A percentile compares a stretch with the other conserved stretches of the same genome.
Conservation (phyloP, 495 filamentous ascomycete species). For the Jackrogersella minutella region DNA sequence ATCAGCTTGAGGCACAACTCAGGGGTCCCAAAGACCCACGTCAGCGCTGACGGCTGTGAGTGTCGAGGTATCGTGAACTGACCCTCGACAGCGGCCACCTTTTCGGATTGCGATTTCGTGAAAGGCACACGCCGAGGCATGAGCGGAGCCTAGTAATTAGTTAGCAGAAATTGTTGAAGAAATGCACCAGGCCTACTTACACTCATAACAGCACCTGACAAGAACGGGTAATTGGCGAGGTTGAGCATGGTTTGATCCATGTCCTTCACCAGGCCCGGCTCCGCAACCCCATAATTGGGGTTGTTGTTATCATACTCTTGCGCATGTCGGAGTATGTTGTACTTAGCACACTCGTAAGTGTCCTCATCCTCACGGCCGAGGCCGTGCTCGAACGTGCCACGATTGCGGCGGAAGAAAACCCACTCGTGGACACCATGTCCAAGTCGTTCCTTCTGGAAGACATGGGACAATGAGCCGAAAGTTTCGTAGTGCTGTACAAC, state of each 20-base stretch:
- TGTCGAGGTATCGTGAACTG: background rate
- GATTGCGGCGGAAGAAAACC: constrained; percentile 18
- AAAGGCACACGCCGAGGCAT: background rate
- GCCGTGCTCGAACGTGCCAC: constrained; percentile 17
- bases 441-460: background rate
- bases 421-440: background rate
- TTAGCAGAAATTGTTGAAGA: constrained; percentile 1
- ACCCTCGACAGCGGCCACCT: background rate
- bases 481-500: background rate
- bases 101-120: too few species aligned
- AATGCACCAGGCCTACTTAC: constrained; percentile 10
- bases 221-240: constrained; percentile 22
- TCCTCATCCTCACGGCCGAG: constrained; percentile 18
- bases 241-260: constrained; percentile 16
- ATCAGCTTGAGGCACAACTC: constrained; percentile 25
- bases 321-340: constrained; percentile 23
- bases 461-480: constrained; percentile 12
- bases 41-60: constrained; percentile 6
- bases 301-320: constrained; percentile 4
- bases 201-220: constrained; percentile 25
- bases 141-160: constrained; percentile 18
- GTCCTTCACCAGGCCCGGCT: background rate
- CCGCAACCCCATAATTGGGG: background rate
- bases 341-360: constrained; percentile 9
- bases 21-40: background rate